phyloP scores from a whole-genome alignment of 345 rosid species.

The Noccaea bulbosa region DNA sequence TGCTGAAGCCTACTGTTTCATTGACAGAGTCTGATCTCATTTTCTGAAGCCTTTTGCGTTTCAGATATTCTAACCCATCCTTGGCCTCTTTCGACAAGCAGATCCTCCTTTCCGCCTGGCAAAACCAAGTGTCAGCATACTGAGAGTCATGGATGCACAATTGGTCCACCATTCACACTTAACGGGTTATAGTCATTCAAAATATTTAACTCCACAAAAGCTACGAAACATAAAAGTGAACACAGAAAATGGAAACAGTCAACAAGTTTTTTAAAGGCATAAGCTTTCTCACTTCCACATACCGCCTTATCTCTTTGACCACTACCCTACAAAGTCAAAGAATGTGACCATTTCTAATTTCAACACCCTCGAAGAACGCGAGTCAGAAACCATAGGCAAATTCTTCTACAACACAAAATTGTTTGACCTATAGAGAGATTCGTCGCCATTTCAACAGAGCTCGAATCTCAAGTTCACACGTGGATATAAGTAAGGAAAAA shows the following conservation, averaged over 20 bases:
- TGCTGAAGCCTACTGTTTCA: constrained; percentile 49
- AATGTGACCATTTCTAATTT: constrained; percentile 33
- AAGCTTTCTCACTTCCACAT: constrained; percentile 29
- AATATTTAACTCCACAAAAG: constrained; percentile 32
- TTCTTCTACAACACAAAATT: constrained; percentile 20
- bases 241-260: constrained; percentile 42
- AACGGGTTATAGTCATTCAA: constrained; percentile 23
- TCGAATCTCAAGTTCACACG: constrained; percentile 31
- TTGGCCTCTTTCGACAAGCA: constrained; percentile 69
- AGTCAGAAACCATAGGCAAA: constrained; percentile 37
- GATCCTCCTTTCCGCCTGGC: constrained; percentile 94
- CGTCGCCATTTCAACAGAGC: constrained; percentile 40
- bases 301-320: constrained; percentile 45
- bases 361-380: constrained; percentile 36
- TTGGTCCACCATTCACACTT: constrained; percentile 42
- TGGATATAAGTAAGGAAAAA: constrained; percentile 1
- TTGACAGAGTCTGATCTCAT: constrained; percentile 58
- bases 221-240: constrained; percentile 33
- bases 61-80: constrained; percentile 77
- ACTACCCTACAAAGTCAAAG: constrained; percentile 40
- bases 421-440: constrained; percentile 30
- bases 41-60: constrained; percentile 79
- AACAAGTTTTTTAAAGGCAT: constrained; percentile 37
- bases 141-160: constrained; percentile 32
- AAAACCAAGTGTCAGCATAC: constrained; percentile 33